Percentiles rank a stretch among this genome's conserved stretches.
These are phyloP conservation scores for Amanita polypyramis DNA, from an alignment of 768 basidiomycete genomes.

Conservation along the genomic window DNA sequence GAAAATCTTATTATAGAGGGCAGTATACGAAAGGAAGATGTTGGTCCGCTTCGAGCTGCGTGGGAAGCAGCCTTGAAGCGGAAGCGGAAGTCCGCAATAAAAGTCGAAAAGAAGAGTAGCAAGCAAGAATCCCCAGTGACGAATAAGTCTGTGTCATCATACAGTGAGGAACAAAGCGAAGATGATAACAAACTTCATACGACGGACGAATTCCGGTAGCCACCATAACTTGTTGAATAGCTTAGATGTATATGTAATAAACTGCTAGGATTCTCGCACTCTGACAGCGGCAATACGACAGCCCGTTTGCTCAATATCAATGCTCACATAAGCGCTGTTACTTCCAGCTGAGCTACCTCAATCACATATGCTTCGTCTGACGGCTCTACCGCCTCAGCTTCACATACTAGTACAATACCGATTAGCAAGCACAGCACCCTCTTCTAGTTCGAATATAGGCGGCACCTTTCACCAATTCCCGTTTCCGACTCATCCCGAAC, in stretches of 20 bases:
- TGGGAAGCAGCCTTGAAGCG: slow-evolving; percentile 31
- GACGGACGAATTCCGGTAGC: no score
- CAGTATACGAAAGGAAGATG: slow-evolving; percentile 44
- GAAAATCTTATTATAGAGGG: slow-evolving; percentile 56
- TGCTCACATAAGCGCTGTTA: no score
- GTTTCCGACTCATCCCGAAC: slow-evolving; percentile 41
- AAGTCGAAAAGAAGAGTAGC: not conserved
- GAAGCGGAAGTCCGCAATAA: not conserved
- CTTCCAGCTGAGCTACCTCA: not conserved
- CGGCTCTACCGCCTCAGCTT: slow-evolving; percentile 3
- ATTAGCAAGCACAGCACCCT: not conserved
- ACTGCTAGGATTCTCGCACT: no score
- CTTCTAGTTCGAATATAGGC: not conserved
- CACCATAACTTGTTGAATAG: no score
- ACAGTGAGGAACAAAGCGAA: not conserved
- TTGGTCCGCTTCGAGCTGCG: slow-evolving; percentile 42
- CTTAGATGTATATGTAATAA: no score
- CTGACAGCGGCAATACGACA: no score
- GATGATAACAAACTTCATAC: not conserved
- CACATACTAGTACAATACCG: slow-evolving; percentile 3
- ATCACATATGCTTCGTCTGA: not conserved
- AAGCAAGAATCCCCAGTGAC: not conserved
- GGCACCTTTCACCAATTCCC: slow-evolving; percentile 16
- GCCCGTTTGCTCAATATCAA: no score
- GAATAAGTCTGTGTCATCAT: not conserved